Percentiles rank a stretch among this genome's conserved stretches.
Conservation (phyloP, 2,329 filamentous ascomycete genomes). For the Paecilomyces sp. region DNA sequence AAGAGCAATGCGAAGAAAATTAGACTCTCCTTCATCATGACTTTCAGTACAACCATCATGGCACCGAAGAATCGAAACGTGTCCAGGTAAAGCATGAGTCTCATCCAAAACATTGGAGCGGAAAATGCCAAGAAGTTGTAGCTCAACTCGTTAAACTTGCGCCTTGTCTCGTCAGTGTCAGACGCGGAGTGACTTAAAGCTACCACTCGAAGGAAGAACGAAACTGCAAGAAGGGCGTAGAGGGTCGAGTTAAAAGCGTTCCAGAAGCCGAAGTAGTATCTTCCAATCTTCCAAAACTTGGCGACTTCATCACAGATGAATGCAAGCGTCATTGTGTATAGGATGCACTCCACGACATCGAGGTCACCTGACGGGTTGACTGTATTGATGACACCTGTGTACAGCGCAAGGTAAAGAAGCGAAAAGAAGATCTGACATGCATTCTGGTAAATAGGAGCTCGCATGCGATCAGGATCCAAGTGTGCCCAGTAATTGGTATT, state of each 20-base stretch:
- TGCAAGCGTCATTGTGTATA: slow-evolving; percentile 87
- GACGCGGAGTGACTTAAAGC: slow-evolving; percentile 60
- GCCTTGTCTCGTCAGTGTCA: slow-evolving; percentile 43
- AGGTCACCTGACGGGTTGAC: slow-evolving; percentile 80
- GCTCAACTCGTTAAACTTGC: slow-evolving; percentile 67
- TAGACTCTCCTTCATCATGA: slow-evolving; percentile 87
- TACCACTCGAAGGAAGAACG: slow-evolving; percentile 70
- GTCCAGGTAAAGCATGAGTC: slow-evolving; percentile 86
- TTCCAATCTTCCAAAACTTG: slow-evolving; percentile 92
- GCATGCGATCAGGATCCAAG: slow-evolving; percentile 90
- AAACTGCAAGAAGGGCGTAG: slow-evolving; percentile 71
- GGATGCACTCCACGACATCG: slow-evolving; percentile 71
- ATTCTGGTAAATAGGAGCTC: slow-evolving; percentile 88
- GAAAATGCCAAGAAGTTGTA: slow-evolving; percentile 94
- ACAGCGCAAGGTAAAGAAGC: slow-evolving; percentile 73
- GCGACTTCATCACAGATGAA: slow-evolving; percentile 81
- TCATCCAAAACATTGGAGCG: slow-evolving; percentile 95
- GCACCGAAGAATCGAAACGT: slow-evolving; percentile 92
- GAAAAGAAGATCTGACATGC: slow-evolving; percentile 79
- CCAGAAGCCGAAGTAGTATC: slow-evolving; percentile 91
- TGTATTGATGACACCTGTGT: slow-evolving; percentile 87
- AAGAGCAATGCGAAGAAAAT: slow-evolving; percentile 92
- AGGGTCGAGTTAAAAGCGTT: slow-evolving; percentile 86
- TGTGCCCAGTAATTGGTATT: slow-evolving; percentile 72
- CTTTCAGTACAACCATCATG: slow-evolving; percentile 94